Conservation (phyloP, 108 stramenopile genomes). For the Thalassiosira profunda region DNA sequence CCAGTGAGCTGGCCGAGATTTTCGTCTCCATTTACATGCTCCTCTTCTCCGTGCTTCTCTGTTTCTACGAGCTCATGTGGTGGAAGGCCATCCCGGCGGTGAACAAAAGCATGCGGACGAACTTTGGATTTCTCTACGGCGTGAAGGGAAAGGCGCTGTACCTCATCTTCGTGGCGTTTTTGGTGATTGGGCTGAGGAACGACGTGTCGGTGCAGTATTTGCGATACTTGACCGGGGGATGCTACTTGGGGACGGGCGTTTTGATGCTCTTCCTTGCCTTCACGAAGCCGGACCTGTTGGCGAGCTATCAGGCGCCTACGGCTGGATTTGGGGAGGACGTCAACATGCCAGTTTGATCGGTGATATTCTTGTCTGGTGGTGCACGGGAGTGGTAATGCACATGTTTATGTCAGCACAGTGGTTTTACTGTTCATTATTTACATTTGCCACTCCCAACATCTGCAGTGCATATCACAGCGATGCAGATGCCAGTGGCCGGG, state of each 20-base stretch:
- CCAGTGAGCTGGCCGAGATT: slow-evolving; percentile 58
- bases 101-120: slow-evolving; percentile 77
- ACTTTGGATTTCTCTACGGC: slow-evolving; percentile 93
- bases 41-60: slow-evolving; percentile 75
- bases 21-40: slow-evolving; percentile 90
- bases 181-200: slow-evolving; percentile 70
- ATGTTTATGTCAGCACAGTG: background rate
- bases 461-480: background rate
- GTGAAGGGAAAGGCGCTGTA: slow-evolving; percentile 81
- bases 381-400: no score
- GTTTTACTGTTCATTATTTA: slow-evolving; percentile 6
- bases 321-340: slow-evolving; percentile 55
- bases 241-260: slow-evolving; percentile 63
- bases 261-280: slow-evolving; percentile 65
- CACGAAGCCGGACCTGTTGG: slow-evolving; percentile 59
- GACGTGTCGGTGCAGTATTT: slow-evolving; percentile 55
- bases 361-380: background rate
- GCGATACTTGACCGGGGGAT: slow-evolving; percentile 61
- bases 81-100: slow-evolving; percentile 69
- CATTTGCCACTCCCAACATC: no score
- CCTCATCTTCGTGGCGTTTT: slow-evolving; percentile 89
- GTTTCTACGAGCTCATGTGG: slow-evolving; percentile 88
- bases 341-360: background rate
- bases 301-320: slow-evolving; percentile 65
- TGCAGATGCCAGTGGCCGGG: background rate